Percentiles rank a stretch among this genome's conserved stretches.
phyloP scores from a whole-genome alignment of 495 filamentous ascomycete genomes.

The Polyplosphaeria fusca region DNA sequence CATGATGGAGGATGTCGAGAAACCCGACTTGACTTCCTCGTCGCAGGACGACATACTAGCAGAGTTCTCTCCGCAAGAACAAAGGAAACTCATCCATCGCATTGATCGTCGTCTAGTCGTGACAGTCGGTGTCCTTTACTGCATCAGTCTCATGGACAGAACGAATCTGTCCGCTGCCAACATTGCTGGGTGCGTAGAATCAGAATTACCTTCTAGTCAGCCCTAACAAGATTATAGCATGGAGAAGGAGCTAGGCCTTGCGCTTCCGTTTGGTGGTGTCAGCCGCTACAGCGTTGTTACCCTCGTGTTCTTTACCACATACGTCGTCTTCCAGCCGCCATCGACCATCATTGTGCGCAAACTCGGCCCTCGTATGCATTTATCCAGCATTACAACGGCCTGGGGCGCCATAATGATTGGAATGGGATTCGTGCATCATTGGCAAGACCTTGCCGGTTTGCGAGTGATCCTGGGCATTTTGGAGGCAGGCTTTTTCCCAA shows the following conservation, averaged over 20 bases:
- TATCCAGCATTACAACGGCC: constrained; percentile 52
- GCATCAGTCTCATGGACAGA: constrained; percentile 64
- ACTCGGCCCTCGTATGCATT: constrained; percentile 57
- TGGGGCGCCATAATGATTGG: constrained; percentile 54
- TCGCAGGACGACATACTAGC: constrained; percentile 7
- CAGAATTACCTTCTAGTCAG: neutral
- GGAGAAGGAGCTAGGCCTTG: constrained; percentile 51
- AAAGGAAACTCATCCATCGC: constrained; percentile 52
- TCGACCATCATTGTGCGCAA: constrained; percentile 57
- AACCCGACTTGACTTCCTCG: neutral
- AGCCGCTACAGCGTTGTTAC: constrained; percentile 52
- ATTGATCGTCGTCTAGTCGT: constrained; percentile 63
- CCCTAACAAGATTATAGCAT: constrained; percentile 40
- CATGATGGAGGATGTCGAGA: constrained; percentile 8
- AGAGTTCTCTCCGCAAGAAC: constrained; percentile 34
- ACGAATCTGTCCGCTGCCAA: constrained; percentile 63
- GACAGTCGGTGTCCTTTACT: constrained; percentile 64
- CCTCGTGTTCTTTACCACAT: constrained; percentile 65
- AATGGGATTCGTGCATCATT: constrained; percentile 58
- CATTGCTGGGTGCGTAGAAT: constrained; percentile 51
- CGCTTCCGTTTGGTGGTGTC: constrained; percentile 24
- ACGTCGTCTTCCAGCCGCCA: constrained; percentile 62
- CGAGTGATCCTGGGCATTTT: constrained; percentile 60
- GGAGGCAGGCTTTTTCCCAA: constrained; percentile 66
- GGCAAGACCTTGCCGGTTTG: constrained; percentile 50